Conservation (phyloP, 1,284 basidiomycete genomes). For the Caloboletus firmus region DNA sequence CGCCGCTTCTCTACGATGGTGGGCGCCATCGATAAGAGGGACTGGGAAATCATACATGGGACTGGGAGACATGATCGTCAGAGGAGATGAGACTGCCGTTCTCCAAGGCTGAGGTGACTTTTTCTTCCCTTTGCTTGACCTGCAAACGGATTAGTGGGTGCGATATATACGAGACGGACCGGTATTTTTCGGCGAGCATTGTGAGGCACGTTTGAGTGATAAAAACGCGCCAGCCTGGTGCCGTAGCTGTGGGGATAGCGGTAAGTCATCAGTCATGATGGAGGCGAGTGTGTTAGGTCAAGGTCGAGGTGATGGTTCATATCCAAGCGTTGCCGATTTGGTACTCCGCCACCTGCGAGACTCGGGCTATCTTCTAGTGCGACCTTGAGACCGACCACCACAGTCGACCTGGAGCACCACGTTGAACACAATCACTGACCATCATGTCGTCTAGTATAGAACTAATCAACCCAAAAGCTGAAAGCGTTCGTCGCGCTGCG, state of each 20-base stretch:
- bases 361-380: neutral
- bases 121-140: conserved; percentile 13
- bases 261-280: conserved; percentile 26
- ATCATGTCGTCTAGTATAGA: conserved; percentile 81
- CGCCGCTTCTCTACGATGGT: conserved; percentile 21
- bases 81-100: conserved; percentile 8
- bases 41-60: conserved; percentile 14
- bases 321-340: conserved; percentile 32
- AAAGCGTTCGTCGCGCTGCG: conserved; percentile 89
- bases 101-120: conserved; percentile 15
- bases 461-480: conserved; percentile 93
- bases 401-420: conserved; percentile 21
- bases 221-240: conserved; percentile 38
- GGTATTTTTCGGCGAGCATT: conserved; percentile 22
- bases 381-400: conserved; percentile 16
- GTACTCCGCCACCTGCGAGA: conserved; percentile 30
- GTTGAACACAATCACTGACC: conserved; percentile 28
- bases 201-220: conserved; percentile 30
- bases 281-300: conserved; percentile 30
- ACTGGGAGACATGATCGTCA: conserved; percentile 12
- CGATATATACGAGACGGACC: conserved; percentile 34
- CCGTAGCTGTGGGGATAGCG: conserved; percentile 35
- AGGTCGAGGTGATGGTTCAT: conserved; percentile 35
- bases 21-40: conserved; percentile 5
- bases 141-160: conserved; percentile 11